Evolutionary conservation across 75 land plant species (phyloP).

Genomic region (Sequoiadendron giganteum): DNA sequence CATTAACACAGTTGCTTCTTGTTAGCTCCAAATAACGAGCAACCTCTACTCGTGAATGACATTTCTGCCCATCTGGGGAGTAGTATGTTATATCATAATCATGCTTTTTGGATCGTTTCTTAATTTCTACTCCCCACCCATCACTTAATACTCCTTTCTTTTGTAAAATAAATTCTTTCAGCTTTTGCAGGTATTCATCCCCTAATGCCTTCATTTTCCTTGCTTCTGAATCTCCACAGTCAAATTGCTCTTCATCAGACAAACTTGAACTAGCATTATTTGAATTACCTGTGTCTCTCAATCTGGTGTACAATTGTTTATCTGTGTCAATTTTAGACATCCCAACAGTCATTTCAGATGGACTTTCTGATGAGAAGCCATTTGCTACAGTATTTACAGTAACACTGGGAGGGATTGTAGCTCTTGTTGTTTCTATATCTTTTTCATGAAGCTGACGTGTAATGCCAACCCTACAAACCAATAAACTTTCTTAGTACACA

Average conservation of each 20-base stretch:
- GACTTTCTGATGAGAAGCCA: slow-evolving; percentile 11
- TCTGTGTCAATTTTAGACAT: neutral
- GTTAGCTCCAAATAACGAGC: slow-evolving; percentile 55
- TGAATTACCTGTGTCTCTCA: slow-evolving; percentile 14
- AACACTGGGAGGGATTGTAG: slow-evolving; percentile 1
- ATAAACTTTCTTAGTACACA: neutral
- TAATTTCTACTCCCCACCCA: slow-evolving; percentile 65
- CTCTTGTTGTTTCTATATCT: neutral
- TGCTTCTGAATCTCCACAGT: slow-evolving; percentile 17
- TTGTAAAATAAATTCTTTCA: slow-evolving; percentile 50
- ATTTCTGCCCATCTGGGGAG: slow-evolving; percentile 69
- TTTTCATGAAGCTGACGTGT: neutral
- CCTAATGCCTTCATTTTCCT: slow-evolving; percentile 6
- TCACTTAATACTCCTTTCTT: slow-evolving; percentile 45
- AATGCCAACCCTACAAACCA: slow-evolving; percentile 2
- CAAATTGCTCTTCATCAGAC: slow-evolving; percentile 14
- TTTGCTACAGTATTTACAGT: slow-evolving; percentile 1
- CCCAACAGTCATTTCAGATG: neutral
- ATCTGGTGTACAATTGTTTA: neutral
- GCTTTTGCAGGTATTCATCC: slow-evolving; percentile 42
- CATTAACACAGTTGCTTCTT: slow-evolving; percentile 11
- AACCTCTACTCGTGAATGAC: slow-evolving; percentile 62
- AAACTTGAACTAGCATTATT: slow-evolving; percentile 15
- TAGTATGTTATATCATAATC: slow-evolving; percentile 44
- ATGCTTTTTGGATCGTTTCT: slow-evolving; percentile 16